Percentiles rank a stretch among this genome's conserved stretches.
phyloP scores from a whole-genome alignment of 495 filamentous ascomycete species.

The Hypoxylon lenormandii region DNA sequence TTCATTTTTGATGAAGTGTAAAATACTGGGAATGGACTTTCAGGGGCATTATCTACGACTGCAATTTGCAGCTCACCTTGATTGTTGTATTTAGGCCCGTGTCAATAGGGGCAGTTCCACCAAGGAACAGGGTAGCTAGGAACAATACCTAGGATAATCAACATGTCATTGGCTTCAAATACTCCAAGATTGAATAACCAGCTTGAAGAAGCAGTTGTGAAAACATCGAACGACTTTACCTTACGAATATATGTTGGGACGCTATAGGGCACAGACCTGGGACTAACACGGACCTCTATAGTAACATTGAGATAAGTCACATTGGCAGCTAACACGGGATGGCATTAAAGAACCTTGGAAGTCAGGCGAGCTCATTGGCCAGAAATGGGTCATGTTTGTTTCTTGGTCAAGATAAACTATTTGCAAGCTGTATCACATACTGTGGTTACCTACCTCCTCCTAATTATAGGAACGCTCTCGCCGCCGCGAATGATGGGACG shows the following conservation, averaged over 20 bases:
- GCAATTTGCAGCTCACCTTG: slow-evolving; percentile 11
- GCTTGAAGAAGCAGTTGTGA: neutral
- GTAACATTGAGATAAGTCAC: too few species aligned
- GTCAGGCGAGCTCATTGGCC: neutral
- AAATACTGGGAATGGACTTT: slow-evolving; percentile 2
- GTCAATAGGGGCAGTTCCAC: neutral
- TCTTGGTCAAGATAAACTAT: slow-evolving; percentile 2
- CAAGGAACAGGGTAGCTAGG: neutral
- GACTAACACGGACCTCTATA: too few species aligned
- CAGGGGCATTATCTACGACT: slow-evolving; percentile 7
- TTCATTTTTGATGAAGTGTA: neutral
- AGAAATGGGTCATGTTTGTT: slow-evolving; percentile 8
- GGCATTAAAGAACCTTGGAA: too few species aligned
- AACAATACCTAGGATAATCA: slow-evolving; percentile 10
- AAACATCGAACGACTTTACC: neutral
- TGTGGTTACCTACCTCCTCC: too few species aligned
- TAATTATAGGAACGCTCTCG: neutral
- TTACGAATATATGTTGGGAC: neutral
- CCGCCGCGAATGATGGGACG: neutral
- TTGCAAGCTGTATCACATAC: too few species aligned
- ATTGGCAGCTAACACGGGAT: slow-evolving; percentile 1
- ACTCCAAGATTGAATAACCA: neutral
- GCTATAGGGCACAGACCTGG: too few species aligned
- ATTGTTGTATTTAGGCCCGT: too few species aligned
- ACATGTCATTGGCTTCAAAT: neutral